Evolutionary conservation across 306 rosid genomes (phyloP), one percentile per base, ranked within the genome.

Genomic region (Fragaria nilgerrensis): DNA sequence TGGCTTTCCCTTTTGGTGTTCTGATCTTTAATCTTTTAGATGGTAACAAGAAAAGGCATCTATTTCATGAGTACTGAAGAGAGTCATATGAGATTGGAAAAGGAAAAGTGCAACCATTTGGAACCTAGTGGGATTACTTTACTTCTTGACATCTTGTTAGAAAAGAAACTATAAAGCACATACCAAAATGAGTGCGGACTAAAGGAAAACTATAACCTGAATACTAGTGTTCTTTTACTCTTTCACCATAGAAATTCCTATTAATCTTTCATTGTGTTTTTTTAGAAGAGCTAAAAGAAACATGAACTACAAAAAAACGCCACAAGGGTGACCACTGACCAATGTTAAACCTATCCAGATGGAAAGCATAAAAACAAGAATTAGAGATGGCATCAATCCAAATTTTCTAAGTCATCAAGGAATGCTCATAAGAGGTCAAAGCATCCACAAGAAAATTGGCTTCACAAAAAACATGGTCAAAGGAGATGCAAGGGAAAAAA

Each of bases 41-140:
- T 70, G 77, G 49, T 34, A 34, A 78, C 47, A 49, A 82, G 49
- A 36, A 73, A 74, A 71, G 78, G 80, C 77, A 78, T 83, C 75
- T 75, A 47, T 81, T 74, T 73, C 58, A 66, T 61, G 69, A 80
- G 75, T 43, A 73, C 11, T 68, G 20, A 67, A 74, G 65, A 68
- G 82, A 77, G 76, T 78, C 83, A 47, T 63, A 50, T 69, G 50
- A 32, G 61, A 50, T 82, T 64, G 70, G 64, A 78, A 75, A 75
- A 75, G 70, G 34, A 45, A 17, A 78, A 67, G 77, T 79, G 52
- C 77, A 49, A 22, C 41, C 78, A 74, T 78, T 78, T 78, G 74
- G 52, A 75, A 63, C 72, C 75, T 64, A 74, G 80, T 53, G 80
- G 67, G 66, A 70, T 15, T 39, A 65, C 72, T 70, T 74, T 67